These are phyloP conservation scores for Auriscalpium orientale DNA, from an alignment of 768 basidiomycete species.

Conservation along the genomic window DNA sequence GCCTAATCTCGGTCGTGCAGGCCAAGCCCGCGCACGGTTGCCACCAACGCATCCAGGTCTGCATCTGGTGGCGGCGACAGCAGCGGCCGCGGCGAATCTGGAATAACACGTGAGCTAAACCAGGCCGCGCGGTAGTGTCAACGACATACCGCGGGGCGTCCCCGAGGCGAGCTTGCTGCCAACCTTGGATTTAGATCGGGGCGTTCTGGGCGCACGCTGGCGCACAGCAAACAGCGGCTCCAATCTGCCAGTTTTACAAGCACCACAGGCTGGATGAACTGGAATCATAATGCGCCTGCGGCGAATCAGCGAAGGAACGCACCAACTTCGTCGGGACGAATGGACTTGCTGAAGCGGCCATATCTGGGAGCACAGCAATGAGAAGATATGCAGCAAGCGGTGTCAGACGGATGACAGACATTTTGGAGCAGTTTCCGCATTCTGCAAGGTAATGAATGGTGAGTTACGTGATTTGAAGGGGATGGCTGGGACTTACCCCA, in stretches of 20 bases:
- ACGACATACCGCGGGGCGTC: background rate
- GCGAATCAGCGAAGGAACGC: conserved; percentile 18
- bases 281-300: background rate
- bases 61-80: background rate
- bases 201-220: background rate
- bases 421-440: conserved; percentile 55
- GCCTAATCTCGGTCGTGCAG: no score
- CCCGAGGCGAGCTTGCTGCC: conserved; percentile 5
- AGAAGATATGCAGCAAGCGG: background rate
- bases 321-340: conserved; percentile 58
- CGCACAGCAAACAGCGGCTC: conserved; percentile 42
- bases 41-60: background rate
- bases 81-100: background rate
- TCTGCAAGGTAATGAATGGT: conserved; percentile 29
- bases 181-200: background rate
- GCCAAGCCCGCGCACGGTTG: background rate
- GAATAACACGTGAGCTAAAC: background rate
- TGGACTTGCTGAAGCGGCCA: conserved; percentile 69
- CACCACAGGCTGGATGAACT: conserved; percentile 48
- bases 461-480: conserved; percentile 4
- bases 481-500: conserved; percentile 48
- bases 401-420: conserved; percentile 31
- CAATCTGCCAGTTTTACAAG: conserved; percentile 53
- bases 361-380: conserved; percentile 36
- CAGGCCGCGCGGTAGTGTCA: background rate